Conservation (phyloP, 257 asterid genomes). For the Penstemon eatonii region DNA sequence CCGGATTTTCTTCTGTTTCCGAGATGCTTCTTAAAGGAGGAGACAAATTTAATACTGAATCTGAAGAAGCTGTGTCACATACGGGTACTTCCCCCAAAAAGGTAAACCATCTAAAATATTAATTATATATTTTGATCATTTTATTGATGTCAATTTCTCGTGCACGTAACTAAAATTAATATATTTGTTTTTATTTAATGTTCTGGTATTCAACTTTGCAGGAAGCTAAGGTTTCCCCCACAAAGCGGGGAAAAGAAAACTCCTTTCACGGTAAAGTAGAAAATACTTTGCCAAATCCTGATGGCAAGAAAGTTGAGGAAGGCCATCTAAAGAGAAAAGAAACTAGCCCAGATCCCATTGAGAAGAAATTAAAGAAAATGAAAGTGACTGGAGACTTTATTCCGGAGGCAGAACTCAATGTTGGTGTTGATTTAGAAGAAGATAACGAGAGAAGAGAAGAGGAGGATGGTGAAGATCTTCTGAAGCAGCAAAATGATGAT, state of each 20-base stretch:
- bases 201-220: constrained; percentile 35
- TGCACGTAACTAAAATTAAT: neutral
- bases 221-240: constrained; percentile 40
- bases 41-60: neutral
- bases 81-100: constrained; percentile 34
- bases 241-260: constrained; percentile 63
- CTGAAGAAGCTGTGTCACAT: constrained; percentile 15
- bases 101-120: constrained; percentile 28
- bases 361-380: constrained; percentile 32
- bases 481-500: constrained; percentile 21
- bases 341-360: constrained; percentile 22
- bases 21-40: constrained; percentile 46
- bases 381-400: constrained; percentile 30
- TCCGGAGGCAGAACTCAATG: neutral
- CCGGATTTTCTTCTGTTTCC: constrained; percentile 77
- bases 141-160: neutral
- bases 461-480: constrained; percentile 8
- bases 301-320: constrained; percentile 37
- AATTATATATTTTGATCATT: constrained; percentile 19
- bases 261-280: constrained; percentile 42
- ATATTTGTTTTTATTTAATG: constrained; percentile 23
- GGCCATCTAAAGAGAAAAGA: constrained; percentile 27
- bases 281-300: constrained; percentile 32
- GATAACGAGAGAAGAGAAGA: constrained; percentile 32
- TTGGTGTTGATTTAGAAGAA: constrained; percentile 22